phyloP scores from a whole-genome alignment of 2,329 filamentous ascomycete species.

The Fusarium sp. region DNA sequence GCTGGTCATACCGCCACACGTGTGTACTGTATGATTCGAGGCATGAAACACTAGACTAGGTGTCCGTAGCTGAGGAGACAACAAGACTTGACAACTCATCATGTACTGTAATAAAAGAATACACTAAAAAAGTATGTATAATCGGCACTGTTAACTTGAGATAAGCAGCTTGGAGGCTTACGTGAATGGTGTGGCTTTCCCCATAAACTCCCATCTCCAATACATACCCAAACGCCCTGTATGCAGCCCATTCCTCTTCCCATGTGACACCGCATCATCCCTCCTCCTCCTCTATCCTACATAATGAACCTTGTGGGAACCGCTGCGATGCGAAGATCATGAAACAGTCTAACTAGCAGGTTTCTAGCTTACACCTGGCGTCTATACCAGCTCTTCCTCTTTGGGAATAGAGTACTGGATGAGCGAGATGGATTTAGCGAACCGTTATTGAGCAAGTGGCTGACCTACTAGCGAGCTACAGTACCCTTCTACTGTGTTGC shows the following conservation, averaged over 20 bases:
- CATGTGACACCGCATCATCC: slow-evolving; percentile 3
- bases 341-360: slow-evolving; percentile 23
- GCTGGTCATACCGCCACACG: slow-evolving; percentile 35
- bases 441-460: slow-evolving; percentile 6
- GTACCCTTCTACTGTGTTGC: background rate
- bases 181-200: slow-evolving; percentile 4
- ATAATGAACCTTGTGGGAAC: slow-evolving; percentile 7
- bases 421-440: slow-evolving; percentile 1
- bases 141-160: background rate
- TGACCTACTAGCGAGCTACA: background rate
- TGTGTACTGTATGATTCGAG: slow-evolving; percentile 24
- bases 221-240: slow-evolving; percentile 30
- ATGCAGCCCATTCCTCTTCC: slow-evolving; percentile 18
- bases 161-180: background rate
- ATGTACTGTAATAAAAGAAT: slow-evolving; percentile 15
- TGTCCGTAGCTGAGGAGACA: background rate
- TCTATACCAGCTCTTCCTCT: slow-evolving; percentile 4
- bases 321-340: slow-evolving; percentile 11
- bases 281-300: slow-evolving; percentile 15
- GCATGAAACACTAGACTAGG: slow-evolving; percentile 27
- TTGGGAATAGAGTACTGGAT: slow-evolving; percentile 9
- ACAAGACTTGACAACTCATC: slow-evolving; percentile 11
- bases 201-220: slow-evolving; percentile 17
- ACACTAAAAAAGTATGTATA: slow-evolving; percentile 2
- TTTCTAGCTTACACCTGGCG: slow-evolving; percentile 11